A percentile compares a stretch with the other conserved stretches of the same genome.
Conservation (phyloP, 192 early-diverging fungal species). For the Cetraspora pellucida region DNA sequence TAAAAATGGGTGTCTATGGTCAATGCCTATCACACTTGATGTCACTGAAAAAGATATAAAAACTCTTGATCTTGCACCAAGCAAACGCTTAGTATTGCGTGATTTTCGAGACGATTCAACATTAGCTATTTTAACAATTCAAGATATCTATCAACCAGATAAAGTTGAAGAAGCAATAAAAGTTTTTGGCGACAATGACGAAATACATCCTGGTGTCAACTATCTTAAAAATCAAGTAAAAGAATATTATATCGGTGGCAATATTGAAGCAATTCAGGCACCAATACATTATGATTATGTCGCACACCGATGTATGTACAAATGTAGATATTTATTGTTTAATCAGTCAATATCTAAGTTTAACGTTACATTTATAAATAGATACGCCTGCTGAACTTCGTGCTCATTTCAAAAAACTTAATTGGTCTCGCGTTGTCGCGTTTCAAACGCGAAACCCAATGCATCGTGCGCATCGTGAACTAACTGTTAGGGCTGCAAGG, state of each 20-base stretch:
- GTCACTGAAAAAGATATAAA: slow-evolving; percentile 68
- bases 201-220: slow-evolving; percentile 85
- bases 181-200: slow-evolving; percentile 88
- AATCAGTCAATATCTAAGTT: too few relatives aligned
- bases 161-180: slow-evolving; percentile 72
- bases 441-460: slow-evolving; percentile 99
- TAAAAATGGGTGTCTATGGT: slow-evolving; percentile 77
- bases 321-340: too few relatives aligned
- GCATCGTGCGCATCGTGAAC: slow-evolving; percentile 96
- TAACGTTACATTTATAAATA: too few relatives aligned
- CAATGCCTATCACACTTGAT: slow-evolving; percentile 92
- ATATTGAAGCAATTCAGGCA: slow-evolving; percentile 79
- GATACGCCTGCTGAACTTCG: slow-evolving; percentile 93
- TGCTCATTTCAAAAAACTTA: slow-evolving; percentile 88
- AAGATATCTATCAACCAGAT: slow-evolving; percentile 82
- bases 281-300: slow-evolving; percentile 95
- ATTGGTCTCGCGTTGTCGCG: slow-evolving; percentile 97
- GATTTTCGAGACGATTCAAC: slow-evolving; percentile 83
- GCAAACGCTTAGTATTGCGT: slow-evolving; percentile 72
- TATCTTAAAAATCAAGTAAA: slow-evolving; percentile 80
- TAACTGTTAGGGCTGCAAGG: slow-evolving; percentile 94
- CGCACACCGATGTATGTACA: slow-evolving; percentile 74
- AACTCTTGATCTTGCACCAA: slow-evolving; percentile 50
- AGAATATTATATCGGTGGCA: slow-evolving; percentile 84
- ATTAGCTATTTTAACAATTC: slow-evolving; percentile 85